These are phyloP conservation scores for Kurtzmaniella cleridarum DNA, from an alignment of 805 yeast species.

Conservation along the genomic window DNA sequence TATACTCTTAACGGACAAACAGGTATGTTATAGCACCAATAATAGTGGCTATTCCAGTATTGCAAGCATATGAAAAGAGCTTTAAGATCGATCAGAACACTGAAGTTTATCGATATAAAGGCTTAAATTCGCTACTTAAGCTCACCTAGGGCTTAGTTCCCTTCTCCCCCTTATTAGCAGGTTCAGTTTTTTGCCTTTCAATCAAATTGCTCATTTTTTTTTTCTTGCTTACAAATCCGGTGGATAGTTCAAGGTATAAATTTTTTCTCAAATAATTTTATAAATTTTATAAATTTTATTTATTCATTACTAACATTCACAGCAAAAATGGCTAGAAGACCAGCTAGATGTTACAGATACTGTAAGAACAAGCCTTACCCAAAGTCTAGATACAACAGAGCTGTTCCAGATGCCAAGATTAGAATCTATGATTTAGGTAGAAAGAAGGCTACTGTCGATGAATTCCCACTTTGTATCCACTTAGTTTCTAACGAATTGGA, in stretches of 20 bases:
- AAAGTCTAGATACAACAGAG: conserved; percentile 99
- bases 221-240: not conserved
- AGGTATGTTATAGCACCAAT: conserved; percentile 13
- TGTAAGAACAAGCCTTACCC: conserved; percentile 99
- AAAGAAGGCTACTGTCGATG: conserved; percentile 99
- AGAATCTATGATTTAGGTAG: conserved; percentile 99
- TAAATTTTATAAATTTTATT: conserved; percentile 23
- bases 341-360: conserved; percentile 99
- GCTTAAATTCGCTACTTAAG: too few species aligned
- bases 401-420: conserved; percentile 99
- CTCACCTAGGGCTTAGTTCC: too few species aligned
- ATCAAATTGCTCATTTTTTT: not conserved
- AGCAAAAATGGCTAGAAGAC: conserved; percentile 96
- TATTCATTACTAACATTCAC: conserved; percentile 12
- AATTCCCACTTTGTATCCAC: conserved; percentile 99
- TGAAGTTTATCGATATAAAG: too few species aligned
- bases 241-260: not conserved
- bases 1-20: conserved; percentile 1
- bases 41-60: not conserved
- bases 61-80: too few species aligned
- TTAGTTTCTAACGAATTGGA: conserved; percentile 98
- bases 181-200: not conserved
- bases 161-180: too few species aligned
- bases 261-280: not conserved
- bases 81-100: too few species aligned